Percentiles rank a stretch among this genome's conserved stretches.
Conservation (phyloP, 176 grass and related monocot species). For the Aegilops longissima region DNA sequence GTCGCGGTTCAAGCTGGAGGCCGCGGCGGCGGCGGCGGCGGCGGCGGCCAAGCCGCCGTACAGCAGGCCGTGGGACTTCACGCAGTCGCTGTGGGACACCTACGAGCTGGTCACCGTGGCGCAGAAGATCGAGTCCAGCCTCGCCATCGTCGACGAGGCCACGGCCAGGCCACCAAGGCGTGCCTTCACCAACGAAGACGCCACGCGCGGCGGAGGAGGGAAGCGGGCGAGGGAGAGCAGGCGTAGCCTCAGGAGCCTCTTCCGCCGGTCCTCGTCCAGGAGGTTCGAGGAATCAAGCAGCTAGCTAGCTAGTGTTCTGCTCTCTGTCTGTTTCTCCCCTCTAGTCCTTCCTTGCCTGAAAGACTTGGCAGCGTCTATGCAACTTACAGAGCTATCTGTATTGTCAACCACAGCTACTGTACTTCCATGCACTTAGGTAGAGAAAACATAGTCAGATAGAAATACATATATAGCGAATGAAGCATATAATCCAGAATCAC, state of each 20-base stretch:
- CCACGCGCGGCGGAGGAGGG: not conserved
- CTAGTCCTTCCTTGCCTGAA: not conserved
- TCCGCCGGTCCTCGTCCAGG: slow-evolving; percentile 43
- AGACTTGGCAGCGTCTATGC: not conserved
- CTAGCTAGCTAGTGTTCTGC: slow-evolving; percentile 7
- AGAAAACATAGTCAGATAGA: not conserved
- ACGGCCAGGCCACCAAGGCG: not conserved
- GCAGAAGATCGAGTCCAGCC: slow-evolving; percentile 60
- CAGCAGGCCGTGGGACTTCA: slow-evolving; percentile 52
- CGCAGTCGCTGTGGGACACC: slow-evolving; percentile 71
- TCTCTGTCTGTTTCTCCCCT: not conserved
- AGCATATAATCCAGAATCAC: not conserved
- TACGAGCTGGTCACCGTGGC: slow-evolving; percentile 81
- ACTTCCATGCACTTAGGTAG: not conserved
- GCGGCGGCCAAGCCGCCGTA: not conserved
- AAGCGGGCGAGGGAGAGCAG: slow-evolving; percentile 51
- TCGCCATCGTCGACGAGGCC: slow-evolving; percentile 38
- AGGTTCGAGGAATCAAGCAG: slow-evolving; percentile 6
- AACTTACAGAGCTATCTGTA: not conserved
- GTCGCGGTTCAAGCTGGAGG: slow-evolving; percentile 84
- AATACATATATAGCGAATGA: not conserved
- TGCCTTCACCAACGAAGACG: not conserved
- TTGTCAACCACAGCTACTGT: not conserved
- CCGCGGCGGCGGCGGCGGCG: not conserved
- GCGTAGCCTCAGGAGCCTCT: slow-evolving; percentile 57